Base-by-base conservation (phyloP, 1,284 basidiomycete species). In the Austroboletus novae-zelandiae region DNA sequence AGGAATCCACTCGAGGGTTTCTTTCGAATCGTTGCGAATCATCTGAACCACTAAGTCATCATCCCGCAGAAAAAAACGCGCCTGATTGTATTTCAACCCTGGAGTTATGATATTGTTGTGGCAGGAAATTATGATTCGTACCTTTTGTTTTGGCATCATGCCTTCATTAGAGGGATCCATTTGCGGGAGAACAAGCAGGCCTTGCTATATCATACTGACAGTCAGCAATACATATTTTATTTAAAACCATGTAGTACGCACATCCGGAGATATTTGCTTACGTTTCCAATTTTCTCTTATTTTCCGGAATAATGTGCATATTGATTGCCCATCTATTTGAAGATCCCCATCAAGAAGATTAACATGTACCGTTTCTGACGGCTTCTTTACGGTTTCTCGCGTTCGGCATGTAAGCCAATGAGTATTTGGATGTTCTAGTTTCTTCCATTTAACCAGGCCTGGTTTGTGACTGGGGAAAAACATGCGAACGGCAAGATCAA, bases 271-370 rank as follows among this genome's bases (percentile, higher is more conserved):
- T 23, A 78, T 52, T 0, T 65, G 58, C 4, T 31, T 20, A 40
- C 72, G 78, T 1, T 64, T 58, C 1, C 64, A 36, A 56, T 77
- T 68, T 0, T 29, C 31, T 1, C 66, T 35, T 32, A 77, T 73
- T 0, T 57, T 50, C 1, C 34, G 45, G 0, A 76, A 73, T 10
- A 80, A 61, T 23, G 68, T 66, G 8, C 71, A 69, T 4, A 76
- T 46, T 1, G 70, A 64, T 42, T 67, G 67, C 0, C 75, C 78
- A 27, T 41, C 15, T 10, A 41, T 25, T n/a, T n/a, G 23, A 9
- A 41, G 40, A 5, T 15, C 9, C 5, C 25, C 25, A 29, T 29
- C 15, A 14, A 29, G 15, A 6, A 41, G 17, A 25, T 27, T 29
- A n/a, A 41, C 23, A n/a, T 41, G 40, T 3, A 41, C 13, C 6